Conservation (phyloP, 202 grass and related monocot species). For the Panicum virgatum region DNA sequence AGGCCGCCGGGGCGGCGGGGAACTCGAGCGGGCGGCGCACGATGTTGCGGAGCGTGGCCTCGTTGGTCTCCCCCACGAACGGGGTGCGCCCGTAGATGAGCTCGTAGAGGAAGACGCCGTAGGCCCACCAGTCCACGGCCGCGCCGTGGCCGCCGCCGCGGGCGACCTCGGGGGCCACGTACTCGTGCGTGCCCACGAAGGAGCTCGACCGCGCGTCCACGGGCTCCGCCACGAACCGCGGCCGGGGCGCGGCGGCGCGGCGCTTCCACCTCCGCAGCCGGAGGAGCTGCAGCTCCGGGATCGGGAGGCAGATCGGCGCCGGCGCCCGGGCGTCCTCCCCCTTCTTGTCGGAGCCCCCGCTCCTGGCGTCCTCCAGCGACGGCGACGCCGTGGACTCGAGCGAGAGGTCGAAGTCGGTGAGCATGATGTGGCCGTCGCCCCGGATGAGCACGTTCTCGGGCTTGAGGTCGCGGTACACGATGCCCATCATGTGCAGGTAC, state of each 20-base stretch:
- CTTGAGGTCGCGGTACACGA: conserved; percentile 98
- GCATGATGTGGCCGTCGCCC: conserved; percentile 92
- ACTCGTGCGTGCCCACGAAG: conserved; percentile 97
- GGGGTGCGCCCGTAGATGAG: conserved; percentile 77
- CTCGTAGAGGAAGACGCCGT: conserved; percentile 93
- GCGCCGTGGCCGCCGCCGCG: conserved; percentile 74
- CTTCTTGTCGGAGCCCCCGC: too few relatives aligned
- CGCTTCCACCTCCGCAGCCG: conserved; percentile 31
- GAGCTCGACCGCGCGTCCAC: conserved; percentile 76
- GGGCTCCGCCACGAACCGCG: conserved; percentile 79
- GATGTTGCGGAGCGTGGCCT: conserved; percentile 79
- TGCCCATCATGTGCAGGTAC: conserved; percentile 96
- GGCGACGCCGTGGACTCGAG: conserved; percentile 80
- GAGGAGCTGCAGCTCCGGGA: conserved; percentile 59
- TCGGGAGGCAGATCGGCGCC: conserved; percentile 55
- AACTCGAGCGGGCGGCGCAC: conserved; percentile 67
- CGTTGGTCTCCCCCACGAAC: conserved; percentile 65
- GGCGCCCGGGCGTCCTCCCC: neutral
- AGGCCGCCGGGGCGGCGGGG: conserved; percentile 24
- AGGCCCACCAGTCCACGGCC: conserved; percentile 95
- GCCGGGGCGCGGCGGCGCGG: neutral
- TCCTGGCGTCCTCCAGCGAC: conserved; percentile 43
- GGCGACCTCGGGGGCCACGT: conserved; percentile 85
- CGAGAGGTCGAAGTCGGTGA: conserved; percentile 97
- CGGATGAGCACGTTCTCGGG: conserved; percentile 94